Base-by-base conservation (phyloP, 768 basidiomycete genomes). In the Boletales sp. region DNA sequence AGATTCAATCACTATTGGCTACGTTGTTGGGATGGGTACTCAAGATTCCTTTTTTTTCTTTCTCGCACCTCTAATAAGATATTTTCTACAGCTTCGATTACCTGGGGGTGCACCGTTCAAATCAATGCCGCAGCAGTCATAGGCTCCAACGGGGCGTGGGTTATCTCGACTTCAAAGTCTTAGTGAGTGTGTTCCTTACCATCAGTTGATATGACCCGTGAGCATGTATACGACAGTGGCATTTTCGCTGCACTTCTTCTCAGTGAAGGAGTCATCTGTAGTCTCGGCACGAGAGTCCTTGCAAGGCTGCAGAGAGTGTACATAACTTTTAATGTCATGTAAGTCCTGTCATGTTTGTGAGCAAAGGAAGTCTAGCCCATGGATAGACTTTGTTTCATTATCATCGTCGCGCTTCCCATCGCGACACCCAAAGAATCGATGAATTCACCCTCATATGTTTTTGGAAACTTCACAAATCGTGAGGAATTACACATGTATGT, bases 71-170 rank as follows among this genome's bases (percentile, higher is more conserved):
- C 41, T 13, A 1, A 41, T 40, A 14, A 14, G 15, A 12, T 15
- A 8, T 44, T 53, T 67, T 34, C 39, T 61, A 5, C 75, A 36
- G 75, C 83, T 5, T 82, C 82, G 3, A 72, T 84, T 28, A 80
- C 83, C 51, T 87, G 82, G 82, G 81, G 77, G 14, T 79, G 77
- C 53, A 75, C 85, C 3, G 72, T 79, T 4, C 80, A 83, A 60
- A 70, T 87, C 14, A 77, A 81, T 69, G 84, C 85, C 0, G 85
- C 82, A 2, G 82, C 71, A 2, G 79, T 72, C 34, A 82, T 88
- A 50, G 78, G 79, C 17, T 47, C 52, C 75, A 47, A 65, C 33
- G 59, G 65, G 41, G 63, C 62, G 5, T 73, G 70, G 37, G 50
- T 53, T 8, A 51, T 74, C 5, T 73, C 74, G 1, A 62, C 61